Base-by-base conservation (phyloP, 78 protist species). In the Chrysochromulina tobinii region DNA sequence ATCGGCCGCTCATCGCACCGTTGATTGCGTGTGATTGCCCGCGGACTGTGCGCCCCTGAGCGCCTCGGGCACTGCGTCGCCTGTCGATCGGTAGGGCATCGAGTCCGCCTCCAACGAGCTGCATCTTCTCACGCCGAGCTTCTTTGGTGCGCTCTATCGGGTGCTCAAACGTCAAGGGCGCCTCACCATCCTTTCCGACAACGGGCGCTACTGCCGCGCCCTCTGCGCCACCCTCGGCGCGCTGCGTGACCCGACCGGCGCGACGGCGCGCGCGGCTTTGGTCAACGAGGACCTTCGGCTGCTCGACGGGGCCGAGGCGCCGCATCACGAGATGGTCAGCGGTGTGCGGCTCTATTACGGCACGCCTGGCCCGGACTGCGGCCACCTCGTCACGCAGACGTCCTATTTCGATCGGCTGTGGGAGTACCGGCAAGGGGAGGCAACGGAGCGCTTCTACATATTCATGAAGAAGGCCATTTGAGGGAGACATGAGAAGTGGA, bases 401-500 rank as follows among this genome's bases (percentile, higher is more conserved):
- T 79, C 87, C 50, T 79, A 54, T 17, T 79, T 79, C 23, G 87
- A 79, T 17, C 87, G 87, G 6, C 54, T 79, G 18, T 79, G 87
- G 87, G 87, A 79, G 61, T 27, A 54, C 38, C 64, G 87, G 48
- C 64, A 79, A 7, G 23, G 7, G 64, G 12, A 59, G 7, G 64
- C 23, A 7, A 59, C 64, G 64, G 7, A 12, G 64, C 64, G 64
- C 64, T 59, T 59, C 64, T 59, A 14, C 64, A 59, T 59, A 7
- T 59, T 59, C 23, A 7, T 59, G 23, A 12, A 59, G 64, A 59
- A 59, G 64, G 64, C 12, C 64, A 38, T 38, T 38, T 38, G 38
- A 38, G 38, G 38, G 38, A 38, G 38, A 38, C 38, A 38, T 38
- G 38, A 38, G 38, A 38, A 38, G 38, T 38, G 38, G 38, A 38